These are phyloP conservation scores for Penicillium sclerotigenum DNA, from an alignment of 2,329 filamentous ascomycete genomes.

Conservation along the genomic window DNA sequence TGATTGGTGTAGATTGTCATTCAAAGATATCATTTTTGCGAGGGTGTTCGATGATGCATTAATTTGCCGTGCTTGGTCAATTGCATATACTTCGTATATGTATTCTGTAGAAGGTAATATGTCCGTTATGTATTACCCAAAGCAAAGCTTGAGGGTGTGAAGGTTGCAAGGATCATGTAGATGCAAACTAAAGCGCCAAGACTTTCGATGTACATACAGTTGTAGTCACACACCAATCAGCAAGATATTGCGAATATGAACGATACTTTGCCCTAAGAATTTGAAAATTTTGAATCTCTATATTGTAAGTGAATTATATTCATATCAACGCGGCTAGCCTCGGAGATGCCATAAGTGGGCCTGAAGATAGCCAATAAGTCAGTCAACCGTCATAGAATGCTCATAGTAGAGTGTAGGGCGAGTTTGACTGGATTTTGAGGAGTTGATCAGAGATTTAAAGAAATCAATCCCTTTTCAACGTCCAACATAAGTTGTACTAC, in stretches of 20 bases:
- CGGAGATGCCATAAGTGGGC: conserved; percentile 15
- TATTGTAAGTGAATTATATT: not conserved
- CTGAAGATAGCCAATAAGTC: conserved; percentile 6
- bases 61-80: not conserved
- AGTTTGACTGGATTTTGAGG: not conserved
- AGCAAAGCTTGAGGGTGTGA: not conserved
- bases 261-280: not conserved
- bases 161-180: not conserved
- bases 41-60: not conserved
- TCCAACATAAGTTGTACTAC: not conserved
- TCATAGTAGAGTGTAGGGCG: not conserved
- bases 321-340: conserved; percentile 12
- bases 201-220: not conserved
- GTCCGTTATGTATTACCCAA: not conserved
- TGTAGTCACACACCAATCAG: not conserved
- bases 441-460: not conserved
- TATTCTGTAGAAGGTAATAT: not conserved
- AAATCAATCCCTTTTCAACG: not conserved
- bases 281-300: not conserved
- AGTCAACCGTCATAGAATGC: conserved; percentile 3
- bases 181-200: not conserved
- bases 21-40: not conserved
- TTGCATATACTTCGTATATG: not conserved
- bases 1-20: not conserved
- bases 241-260: too few species aligned